Conservation (phyloP, 805 yeast genomes). For the Teunomyces cretensis region DNA sequence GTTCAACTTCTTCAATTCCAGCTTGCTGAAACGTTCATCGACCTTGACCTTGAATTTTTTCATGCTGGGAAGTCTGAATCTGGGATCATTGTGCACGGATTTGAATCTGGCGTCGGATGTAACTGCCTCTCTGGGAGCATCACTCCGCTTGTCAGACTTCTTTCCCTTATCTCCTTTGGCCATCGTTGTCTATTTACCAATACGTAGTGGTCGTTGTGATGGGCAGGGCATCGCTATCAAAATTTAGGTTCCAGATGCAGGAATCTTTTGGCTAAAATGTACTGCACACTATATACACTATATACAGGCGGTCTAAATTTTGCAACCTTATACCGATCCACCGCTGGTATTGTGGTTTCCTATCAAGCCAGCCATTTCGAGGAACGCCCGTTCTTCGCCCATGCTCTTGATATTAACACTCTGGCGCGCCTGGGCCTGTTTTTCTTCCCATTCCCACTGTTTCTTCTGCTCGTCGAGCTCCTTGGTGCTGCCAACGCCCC, state of each 20-base stretch:
- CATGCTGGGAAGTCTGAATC: conserved; percentile 74
- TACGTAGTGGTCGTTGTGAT: background rate
- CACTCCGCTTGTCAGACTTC: background rate
- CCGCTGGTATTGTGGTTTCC: conserved; percentile 47
- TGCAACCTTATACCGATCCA: conserved; percentile 41
- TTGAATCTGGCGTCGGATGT: conserved; percentile 76
- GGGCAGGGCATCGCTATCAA: background rate
- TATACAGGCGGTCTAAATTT: background rate
- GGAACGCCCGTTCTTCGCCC: conserved; percentile 80
- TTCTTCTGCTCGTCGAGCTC: conserved; percentile 75
- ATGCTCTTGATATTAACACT: conserved; percentile 61
- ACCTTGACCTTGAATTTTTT: conserved; percentile 72
- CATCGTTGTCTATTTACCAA: background rate
- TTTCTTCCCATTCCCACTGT: conserved; percentile 89
- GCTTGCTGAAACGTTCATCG: conserved; percentile 79
- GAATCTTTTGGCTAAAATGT: background rate
- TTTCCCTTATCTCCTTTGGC: conserved; percentile 9
- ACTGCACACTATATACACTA: background rate
- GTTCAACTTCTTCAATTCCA: conserved; percentile 53
- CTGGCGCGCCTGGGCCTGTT: conserved; percentile 78
- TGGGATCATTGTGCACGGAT: conserved; percentile 79
- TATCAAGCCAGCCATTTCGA: conserved; percentile 77
- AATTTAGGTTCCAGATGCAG: background rate
- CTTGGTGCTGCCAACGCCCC: conserved; percentile 85
- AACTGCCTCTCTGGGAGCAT: conserved; percentile 25